phyloP scores from a whole-genome alignment of 2,329 filamentous ascomycete genomes.

The Colletotrichum aenigma region DNA sequence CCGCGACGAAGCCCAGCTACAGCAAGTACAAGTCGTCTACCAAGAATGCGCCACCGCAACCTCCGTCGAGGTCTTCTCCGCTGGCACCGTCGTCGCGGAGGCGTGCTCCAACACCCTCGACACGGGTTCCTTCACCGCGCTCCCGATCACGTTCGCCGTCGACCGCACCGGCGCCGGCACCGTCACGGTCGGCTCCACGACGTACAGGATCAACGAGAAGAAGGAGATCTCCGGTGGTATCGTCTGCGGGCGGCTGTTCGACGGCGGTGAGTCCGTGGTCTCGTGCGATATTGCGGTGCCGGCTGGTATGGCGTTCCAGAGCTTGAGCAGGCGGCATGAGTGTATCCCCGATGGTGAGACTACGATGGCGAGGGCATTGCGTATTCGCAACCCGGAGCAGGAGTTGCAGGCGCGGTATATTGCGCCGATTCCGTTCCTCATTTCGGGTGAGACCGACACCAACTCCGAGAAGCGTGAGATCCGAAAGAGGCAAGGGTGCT shows the following conservation, averaged over 20 bases:
- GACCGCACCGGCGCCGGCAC: not conserved
- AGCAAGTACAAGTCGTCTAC: not conserved
- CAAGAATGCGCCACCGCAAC: not conserved
- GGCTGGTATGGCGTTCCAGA: not conserved
- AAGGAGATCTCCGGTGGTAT: not conserved
- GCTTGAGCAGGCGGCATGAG: not conserved
- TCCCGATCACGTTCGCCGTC: not conserved
- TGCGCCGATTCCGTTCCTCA: not conserved
- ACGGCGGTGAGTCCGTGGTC: not conserved
- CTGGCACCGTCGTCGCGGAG: not conserved
- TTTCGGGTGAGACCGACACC: fast-evolving
- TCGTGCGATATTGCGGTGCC: not conserved
- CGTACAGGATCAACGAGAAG: not conserved
- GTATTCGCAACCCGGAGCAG: not conserved
- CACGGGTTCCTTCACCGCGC: not conserved
- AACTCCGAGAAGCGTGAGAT: fast-evolving
- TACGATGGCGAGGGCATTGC: not conserved
- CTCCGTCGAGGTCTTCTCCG: not conserved
- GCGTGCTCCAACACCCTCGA: not conserved
- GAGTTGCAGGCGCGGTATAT: not conserved
- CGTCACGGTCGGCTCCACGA: not conserved
- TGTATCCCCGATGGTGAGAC: not conserved
- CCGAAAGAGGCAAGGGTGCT: not conserved
- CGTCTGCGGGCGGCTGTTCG: not conserved
- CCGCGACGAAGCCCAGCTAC: not conserved